Percentiles rank a stretch among this genome's conserved stretches.
These are phyloP conservation scores for Echeveria elegans DNA, from an alignment of 164 flowering plant genomes.

Conservation along the genomic window DNA sequence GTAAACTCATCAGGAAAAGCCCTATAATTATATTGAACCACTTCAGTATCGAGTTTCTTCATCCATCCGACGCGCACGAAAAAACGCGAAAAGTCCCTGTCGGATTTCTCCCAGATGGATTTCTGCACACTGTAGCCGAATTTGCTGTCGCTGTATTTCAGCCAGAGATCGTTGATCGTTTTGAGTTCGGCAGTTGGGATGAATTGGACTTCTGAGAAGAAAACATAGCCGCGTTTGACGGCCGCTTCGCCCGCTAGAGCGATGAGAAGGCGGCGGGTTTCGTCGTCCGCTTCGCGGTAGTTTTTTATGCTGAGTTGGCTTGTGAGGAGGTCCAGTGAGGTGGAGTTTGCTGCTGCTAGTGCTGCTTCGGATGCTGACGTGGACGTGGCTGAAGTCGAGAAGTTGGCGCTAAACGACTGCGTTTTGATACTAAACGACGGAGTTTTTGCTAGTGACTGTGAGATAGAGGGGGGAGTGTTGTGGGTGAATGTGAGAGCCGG, in stretches of 20 bases:
- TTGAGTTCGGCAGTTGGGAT: slow-evolving; percentile 46
- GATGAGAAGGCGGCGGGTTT: slow-evolving; percentile 83
- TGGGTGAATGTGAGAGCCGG: slow-evolving; percentile 15
- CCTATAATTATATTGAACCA: slow-evolving; percentile 78
- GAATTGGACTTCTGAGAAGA: slow-evolving; percentile 93
- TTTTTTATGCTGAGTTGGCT: slow-evolving; percentile 40
- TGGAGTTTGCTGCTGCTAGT: slow-evolving; percentile 19
- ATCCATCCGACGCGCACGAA: slow-evolving; percentile 91
- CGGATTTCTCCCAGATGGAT: slow-evolving; percentile 52
- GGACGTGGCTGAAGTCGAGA: neutral
- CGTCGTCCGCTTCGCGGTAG: slow-evolving; percentile 82
- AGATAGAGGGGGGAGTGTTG: slow-evolving; percentile 21
- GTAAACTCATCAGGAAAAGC: slow-evolving; percentile 75
- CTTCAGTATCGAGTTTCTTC: slow-evolving; percentile 90
- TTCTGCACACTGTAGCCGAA: slow-evolving; percentile 90
- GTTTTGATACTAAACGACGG: neutral
- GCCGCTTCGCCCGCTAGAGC: slow-evolving; percentile 76
- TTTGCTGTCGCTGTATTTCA: slow-evolving; percentile 39
- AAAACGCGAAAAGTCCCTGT: slow-evolving; percentile 59
- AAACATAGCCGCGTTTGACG: slow-evolving; percentile 71
- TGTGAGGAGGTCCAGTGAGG: slow-evolving; percentile 49
- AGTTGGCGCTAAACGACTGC: too few species aligned
- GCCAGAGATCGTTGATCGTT: slow-evolving; percentile 72
- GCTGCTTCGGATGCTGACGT: neutral
- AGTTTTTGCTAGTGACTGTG: slow-evolving; percentile 17